phyloP scores from a whole-genome alignment of 2,329 filamentous ascomycete genomes.

The Pseudocercospora cruenta region DNA sequence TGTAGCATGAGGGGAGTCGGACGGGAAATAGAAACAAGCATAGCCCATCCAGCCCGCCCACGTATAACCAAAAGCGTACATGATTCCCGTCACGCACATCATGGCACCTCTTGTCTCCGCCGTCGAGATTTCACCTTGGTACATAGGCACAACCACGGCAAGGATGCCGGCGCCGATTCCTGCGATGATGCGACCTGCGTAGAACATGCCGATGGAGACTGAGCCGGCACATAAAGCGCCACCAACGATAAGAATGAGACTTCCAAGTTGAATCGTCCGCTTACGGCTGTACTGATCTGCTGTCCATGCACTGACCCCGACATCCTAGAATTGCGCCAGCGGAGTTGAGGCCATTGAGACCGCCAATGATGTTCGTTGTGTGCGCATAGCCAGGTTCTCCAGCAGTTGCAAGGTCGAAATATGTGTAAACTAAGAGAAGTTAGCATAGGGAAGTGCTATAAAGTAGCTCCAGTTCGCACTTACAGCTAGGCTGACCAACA shows the following conservation, averaged over 20 bases:
- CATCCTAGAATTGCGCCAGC: slow-evolving; percentile 48
- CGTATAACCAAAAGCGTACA: slow-evolving; percentile 48
- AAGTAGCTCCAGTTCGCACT: not conserved
- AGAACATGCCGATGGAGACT: slow-evolving; percentile 46
- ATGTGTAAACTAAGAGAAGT: slow-evolving; percentile 41
- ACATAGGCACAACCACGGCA: slow-evolving; percentile 36
- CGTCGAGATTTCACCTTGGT: slow-evolving; percentile 47
- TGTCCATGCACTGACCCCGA: slow-evolving; percentile 44
- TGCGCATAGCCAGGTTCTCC: slow-evolving; percentile 47
- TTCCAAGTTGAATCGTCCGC: slow-evolving; percentile 44
- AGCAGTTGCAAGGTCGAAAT: slow-evolving; percentile 45
- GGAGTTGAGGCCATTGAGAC: slow-evolving; percentile 51
- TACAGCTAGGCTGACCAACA: slow-evolving; percentile 50
- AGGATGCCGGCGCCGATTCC: slow-evolving; percentile 45
- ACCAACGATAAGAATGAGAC: slow-evolving; percentile 44
- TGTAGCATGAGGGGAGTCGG: slow-evolving; percentile 36
- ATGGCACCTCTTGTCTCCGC: slow-evolving; percentile 46
- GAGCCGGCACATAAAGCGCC: slow-evolving; percentile 45
- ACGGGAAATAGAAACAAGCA: slow-evolving; percentile 44
- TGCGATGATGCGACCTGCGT: slow-evolving; percentile 44
- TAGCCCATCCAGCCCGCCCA: slow-evolving; percentile 48
- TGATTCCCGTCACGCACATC: slow-evolving; percentile 46
- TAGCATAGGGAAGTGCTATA: not conserved
- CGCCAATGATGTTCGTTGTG: slow-evolving; percentile 49
- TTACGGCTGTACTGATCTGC: slow-evolving; percentile 45